Evolutionary conservation across 2,329 filamentous ascomycete species (phyloP).

Genomic region (Plectosphaerella sp.): DNA sequence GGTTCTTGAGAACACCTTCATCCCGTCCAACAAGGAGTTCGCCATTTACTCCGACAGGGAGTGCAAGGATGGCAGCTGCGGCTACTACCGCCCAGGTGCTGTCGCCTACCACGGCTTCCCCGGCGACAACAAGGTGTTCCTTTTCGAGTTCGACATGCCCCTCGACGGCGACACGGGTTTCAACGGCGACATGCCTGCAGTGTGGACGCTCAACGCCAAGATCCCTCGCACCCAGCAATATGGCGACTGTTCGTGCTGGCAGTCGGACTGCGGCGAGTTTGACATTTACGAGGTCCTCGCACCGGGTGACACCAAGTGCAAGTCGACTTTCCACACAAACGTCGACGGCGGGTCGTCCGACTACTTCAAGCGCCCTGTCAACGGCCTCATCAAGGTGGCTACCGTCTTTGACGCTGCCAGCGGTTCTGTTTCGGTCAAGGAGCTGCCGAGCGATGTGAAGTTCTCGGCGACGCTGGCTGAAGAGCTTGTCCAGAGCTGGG

Average conservation of each 20-base stretch:
- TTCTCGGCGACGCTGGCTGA: conserved; percentile 34
- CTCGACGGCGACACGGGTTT: conserved; percentile 45
- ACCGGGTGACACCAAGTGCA: conserved; percentile 60
- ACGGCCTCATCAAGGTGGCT: conserved; percentile 57
- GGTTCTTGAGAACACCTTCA: conserved; percentile 30
- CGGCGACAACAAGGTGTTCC: conserved; percentile 64
- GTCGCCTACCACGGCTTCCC: conserved; percentile 61
- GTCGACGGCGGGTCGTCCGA: conserved; percentile 62
- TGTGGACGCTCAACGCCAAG: conserved; percentile 71
- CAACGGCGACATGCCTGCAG: conserved; percentile 65
- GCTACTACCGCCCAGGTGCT: conserved; percentile 35
- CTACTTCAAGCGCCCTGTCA: conserved; percentile 64
- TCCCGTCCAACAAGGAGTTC: conserved; percentile 41
- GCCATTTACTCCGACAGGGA: conserved; percentile 39
- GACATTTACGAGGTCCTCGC: conserved; percentile 71
- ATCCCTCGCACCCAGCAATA: conserved; percentile 71
- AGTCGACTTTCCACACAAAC: conserved; percentile 65
- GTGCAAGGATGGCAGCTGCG: conserved; percentile 35
- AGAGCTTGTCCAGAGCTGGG: conserved; percentile 29
- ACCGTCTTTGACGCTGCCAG: conserved; percentile 53
- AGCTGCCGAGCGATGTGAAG: conserved; percentile 35
- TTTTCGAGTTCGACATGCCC: conserved; percentile 72
- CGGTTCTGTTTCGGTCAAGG: conserved; percentile 51
- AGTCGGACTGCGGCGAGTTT: conserved; percentile 64
- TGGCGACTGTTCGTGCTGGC: conserved; percentile 69